These are phyloP conservation scores for Magnolia sinica DNA, from an alignment of 164 flowering plant genomes.

Conservation along the genomic window DNA sequence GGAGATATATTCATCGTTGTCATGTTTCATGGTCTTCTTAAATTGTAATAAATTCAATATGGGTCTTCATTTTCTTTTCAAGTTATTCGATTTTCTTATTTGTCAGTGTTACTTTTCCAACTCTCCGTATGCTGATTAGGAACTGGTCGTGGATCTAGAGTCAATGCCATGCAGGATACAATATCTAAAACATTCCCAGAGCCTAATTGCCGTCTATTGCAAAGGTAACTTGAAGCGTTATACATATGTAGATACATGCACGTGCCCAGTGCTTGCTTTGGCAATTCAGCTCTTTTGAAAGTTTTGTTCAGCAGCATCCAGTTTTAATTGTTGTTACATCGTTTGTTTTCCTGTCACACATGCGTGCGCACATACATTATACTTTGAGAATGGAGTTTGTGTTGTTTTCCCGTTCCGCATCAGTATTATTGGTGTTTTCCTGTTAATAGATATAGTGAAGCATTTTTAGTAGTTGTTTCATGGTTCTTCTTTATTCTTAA, in stretches of 20 bases:
- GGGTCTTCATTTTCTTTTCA: background rate
- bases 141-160: conserved; percentile 59
- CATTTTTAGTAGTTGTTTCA: too few relatives aligned
- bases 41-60: too few relatives aligned
- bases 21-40: background rate
- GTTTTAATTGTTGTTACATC: background rate
- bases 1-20: background rate
- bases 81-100: background rate
- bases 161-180: conserved; percentile 70
- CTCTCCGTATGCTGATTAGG: conserved; percentile 36
- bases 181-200: conserved; percentile 92
- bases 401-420: background rate
- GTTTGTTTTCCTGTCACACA: background rate
- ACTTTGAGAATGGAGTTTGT: background rate
- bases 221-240: conserved; percentile 49
- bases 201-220: conserved; percentile 82
- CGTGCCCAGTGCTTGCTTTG: background rate
- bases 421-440: background rate
- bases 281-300: background rate
- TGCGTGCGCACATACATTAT: too few relatives aligned
- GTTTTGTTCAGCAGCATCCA: background rate
- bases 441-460: too few relatives aligned
- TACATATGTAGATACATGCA: background rate
- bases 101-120: background rate
- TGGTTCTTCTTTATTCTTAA: too few relatives aligned